Percentiles rank a stretch among this genome's conserved stretches.
Conservation (phyloP, 2,329 filamentous ascomycete species). For the Chaetomium sp. region DNA sequence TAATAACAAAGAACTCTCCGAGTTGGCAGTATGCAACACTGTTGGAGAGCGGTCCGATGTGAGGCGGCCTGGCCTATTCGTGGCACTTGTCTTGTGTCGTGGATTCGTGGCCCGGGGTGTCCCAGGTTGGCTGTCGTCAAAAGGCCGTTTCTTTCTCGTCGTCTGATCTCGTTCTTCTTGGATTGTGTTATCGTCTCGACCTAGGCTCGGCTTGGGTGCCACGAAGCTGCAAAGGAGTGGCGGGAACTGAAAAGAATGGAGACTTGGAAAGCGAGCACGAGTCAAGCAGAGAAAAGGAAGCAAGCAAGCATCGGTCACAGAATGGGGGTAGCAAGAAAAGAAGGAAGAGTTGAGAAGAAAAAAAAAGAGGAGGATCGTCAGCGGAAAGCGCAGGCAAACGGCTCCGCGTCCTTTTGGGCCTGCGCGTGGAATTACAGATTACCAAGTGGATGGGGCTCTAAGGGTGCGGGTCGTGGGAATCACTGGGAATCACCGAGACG, state of each 20-base stretch:
- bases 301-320: not conserved
- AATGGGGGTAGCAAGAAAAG: not conserved
- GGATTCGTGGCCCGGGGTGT: not conserved
- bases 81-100: not conserved
- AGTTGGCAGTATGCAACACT: no score
- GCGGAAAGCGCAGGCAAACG: not conserved
- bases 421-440: slow-evolving; percentile 1
- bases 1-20: no score
- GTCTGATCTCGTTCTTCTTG: not conserved
- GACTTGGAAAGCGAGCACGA: slow-evolving; percentile 1
- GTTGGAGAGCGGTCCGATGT: not conserved
- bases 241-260: not conserved
- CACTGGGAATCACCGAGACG: not conserved
- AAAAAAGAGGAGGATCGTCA: not conserved
- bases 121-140: not conserved
- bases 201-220: not conserved
- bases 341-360: not conserved
- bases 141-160: not conserved
- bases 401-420: not conserved
- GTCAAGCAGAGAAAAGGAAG: slow-evolving; percentile 4
- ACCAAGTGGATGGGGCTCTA: not conserved
- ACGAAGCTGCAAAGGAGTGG: slow-evolving; percentile 1
- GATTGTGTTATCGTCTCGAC: not conserved
- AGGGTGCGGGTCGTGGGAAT: slow-evolving; percentile 1
- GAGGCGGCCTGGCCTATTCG: not conserved